Percentiles rank a stretch among this genome's conserved stretches.
These are phyloP conservation scores for Fragaria nilgerrensis DNA, from an alignment of 306 rosid species.

Conservation along the genomic window DNA sequence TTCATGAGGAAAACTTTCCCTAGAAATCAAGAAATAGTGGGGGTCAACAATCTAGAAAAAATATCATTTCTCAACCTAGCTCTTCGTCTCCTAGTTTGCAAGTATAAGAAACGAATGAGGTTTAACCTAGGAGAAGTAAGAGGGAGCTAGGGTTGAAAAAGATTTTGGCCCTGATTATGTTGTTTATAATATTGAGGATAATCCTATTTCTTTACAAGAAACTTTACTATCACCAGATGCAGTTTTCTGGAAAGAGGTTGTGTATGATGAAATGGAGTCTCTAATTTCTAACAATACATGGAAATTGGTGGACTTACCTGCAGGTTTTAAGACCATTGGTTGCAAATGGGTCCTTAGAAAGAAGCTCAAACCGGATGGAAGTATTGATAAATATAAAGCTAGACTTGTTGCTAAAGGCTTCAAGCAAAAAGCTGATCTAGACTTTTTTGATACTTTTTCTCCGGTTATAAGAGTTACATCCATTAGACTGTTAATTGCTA, in stretches of 20 bases:
- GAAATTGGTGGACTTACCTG: neutral
- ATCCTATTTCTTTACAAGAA: neutral
- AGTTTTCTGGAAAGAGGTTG: neutral
- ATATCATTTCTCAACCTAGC: neutral
- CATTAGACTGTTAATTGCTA: neutral
- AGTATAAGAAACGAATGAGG: neutral
- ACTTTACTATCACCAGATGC: neutral
- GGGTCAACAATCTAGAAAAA: neutral
- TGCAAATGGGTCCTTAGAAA: neutral
- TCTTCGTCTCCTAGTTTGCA: neutral
- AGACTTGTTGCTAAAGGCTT: neutral
- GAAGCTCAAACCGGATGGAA: neutral
- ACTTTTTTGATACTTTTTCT: neutral
- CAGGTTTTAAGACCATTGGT: neutral
- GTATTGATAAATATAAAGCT: neutral
- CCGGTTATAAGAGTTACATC: neutral
- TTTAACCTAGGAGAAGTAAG: neutral
- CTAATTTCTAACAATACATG: neutral
- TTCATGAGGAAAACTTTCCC: neutral
- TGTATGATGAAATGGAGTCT: neutral
- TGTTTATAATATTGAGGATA: neutral
- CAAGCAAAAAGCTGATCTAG: neutral
- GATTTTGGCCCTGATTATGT: neutral
- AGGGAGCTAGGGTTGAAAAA: neutral
- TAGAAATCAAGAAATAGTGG: neutral